Evolutionary conservation across 805 yeast genomes (phyloP).

Genomic region (Teunomyces pallodes): DNA sequence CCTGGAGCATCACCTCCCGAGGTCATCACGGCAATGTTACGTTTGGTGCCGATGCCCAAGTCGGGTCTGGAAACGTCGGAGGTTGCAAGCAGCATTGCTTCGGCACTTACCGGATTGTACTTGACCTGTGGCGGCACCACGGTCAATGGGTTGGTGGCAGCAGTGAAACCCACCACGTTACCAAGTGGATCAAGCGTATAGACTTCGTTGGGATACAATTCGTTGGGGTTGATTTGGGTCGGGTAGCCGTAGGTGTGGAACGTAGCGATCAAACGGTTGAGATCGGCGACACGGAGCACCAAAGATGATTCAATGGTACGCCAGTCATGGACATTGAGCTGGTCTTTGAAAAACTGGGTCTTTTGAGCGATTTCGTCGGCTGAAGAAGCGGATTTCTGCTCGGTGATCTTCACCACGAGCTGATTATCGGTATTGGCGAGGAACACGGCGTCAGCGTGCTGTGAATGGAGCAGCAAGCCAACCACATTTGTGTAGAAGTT

Average conservation of each 20-base stretch:
- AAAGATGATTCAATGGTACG: slow-evolving; percentile 43
- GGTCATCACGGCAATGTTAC: slow-evolving; percentile 91
- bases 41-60: slow-evolving; percentile 17
- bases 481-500: slow-evolving; percentile 52
- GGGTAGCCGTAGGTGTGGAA: slow-evolving; percentile 30
- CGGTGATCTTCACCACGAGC: slow-evolving; percentile 20
- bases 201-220: slow-evolving; percentile 69
- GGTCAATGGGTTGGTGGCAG: slow-evolving; percentile 54
- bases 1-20: slow-evolving; percentile 99
- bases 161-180: slow-evolving; percentile 74
- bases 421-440: slow-evolving; percentile 22
- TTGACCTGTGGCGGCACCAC: slow-evolving; percentile 43
- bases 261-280: slow-evolving; percentile 35
- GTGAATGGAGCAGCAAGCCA: slow-evolving; percentile 25
- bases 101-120: slow-evolving; percentile 16
- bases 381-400: slow-evolving; percentile 7
- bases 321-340: slow-evolving; percentile 43
- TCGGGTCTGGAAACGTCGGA: slow-evolving; percentile 17
- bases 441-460: slow-evolving; percentile 14
- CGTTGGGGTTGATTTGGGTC: slow-evolving; percentile 67
- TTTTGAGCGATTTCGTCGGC: slow-evolving; percentile 17
- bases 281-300: slow-evolving; percentile 45
- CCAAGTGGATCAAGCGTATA: slow-evolving; percentile 85
- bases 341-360: slow-evolving; percentile 10
- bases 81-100: slow-evolving; percentile 15